Percentiles rank a stretch among this genome's conserved stretches.
Conservation (phyloP, 2,329 filamentous ascomycete genomes). For the Pseudopithomyces chartarum region DNA sequence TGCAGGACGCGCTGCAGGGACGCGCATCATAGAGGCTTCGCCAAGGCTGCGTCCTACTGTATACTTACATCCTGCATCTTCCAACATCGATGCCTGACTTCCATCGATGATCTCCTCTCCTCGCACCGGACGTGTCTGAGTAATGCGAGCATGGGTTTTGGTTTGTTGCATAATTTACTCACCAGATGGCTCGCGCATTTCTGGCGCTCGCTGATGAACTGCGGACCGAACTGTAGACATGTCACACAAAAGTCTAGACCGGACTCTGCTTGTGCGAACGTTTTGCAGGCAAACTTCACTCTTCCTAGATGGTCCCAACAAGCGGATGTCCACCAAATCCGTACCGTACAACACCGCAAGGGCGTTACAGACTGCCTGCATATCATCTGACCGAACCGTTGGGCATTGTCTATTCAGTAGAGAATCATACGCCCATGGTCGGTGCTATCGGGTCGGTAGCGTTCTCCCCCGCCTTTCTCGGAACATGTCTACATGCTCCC, state of each 20-base stretch:
- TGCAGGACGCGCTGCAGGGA: slow-evolving; percentile 3
- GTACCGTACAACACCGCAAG: background rate
- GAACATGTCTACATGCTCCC: background rate
- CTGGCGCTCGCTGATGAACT: background rate
- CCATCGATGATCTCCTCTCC: background rate
- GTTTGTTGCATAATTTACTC: no score
- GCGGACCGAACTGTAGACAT: background rate
- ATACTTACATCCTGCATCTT: background rate
- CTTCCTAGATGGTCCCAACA: background rate
- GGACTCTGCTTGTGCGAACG: background rate
- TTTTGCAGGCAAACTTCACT: background rate
- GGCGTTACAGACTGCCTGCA: no score
- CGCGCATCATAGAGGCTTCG: background rate
- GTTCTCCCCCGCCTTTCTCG: background rate
- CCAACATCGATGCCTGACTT: background rate
- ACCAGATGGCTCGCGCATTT: no score
- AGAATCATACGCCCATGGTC: background rate
- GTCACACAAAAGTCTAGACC: background rate
- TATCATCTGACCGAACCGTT: background rate
- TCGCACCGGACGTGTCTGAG: background rate
- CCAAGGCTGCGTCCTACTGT: background rate
- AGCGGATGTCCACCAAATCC: background rate
- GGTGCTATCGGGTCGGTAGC: background rate
- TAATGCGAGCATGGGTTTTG: no score
- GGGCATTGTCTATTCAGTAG: no score